A percentile compares a stretch with the other conserved stretches of the same genome.
Conservation (phyloP, 371 early-diverging fungal species). For the Zopfochytrium polystomum region DNA sequence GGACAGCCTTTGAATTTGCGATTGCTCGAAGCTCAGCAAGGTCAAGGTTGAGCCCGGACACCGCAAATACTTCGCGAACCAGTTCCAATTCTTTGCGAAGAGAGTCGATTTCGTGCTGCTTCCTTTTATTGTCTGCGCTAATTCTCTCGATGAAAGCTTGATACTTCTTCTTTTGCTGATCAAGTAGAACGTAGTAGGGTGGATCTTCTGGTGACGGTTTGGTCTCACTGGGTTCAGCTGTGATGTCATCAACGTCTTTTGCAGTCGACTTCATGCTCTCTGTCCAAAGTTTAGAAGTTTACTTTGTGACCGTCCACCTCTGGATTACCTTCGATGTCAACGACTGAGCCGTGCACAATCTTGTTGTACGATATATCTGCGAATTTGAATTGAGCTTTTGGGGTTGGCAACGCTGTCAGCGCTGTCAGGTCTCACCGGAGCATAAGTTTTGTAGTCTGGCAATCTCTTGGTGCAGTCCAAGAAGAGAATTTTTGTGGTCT, state of each 20-base stretch:
- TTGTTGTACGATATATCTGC: too few species aligned
- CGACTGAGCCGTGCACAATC: conserved; percentile 12
- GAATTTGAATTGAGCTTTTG: too few species aligned
- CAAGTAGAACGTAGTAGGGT: conserved; percentile 33
- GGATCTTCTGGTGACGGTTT: conserved; percentile 6
- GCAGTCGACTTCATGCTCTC: conserved; percentile 1
- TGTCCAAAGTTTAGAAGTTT: neutral
- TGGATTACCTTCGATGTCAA: conserved; percentile 2
- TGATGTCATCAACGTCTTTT: neutral
- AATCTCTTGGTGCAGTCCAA: conserved; percentile 38
- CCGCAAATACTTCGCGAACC: conserved; percentile 33
- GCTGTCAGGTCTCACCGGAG: conserved; percentile 26
- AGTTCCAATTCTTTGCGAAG: conserved; percentile 33
- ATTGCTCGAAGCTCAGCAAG: conserved; percentile 26
- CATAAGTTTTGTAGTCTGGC: conserved; percentile 31
- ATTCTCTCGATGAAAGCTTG: conserved; percentile 30
- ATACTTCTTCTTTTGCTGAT: conserved; percentile 36
- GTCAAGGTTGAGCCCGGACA: conserved; percentile 32
- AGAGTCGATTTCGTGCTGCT: conserved; percentile 34
- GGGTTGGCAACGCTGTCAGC: too few species aligned
- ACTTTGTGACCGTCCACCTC: too few species aligned
- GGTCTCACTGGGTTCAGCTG: neutral
- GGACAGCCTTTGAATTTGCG: conserved; percentile 8
- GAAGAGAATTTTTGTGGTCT: conserved; percentile 26
- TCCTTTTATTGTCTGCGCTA: conserved; percentile 35